Conservation (phyloP, 1,139 yeast genomes). For the Yamadazyma aaseri region DNA sequence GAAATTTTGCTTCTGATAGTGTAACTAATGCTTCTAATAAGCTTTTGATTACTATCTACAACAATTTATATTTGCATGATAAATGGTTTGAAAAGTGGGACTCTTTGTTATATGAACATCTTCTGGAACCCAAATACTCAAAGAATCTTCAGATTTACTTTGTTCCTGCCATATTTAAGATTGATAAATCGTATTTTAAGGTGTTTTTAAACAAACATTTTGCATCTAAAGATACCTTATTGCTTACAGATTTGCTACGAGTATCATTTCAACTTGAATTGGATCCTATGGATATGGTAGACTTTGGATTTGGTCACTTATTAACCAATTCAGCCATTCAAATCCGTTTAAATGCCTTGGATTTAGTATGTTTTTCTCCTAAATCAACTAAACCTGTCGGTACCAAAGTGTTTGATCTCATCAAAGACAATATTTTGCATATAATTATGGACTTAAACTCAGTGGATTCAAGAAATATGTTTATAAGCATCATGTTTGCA, state of each 20-base stretch:
- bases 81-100: constrained; percentile 59
- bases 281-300: background rate
- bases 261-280: constrained; percentile 63
- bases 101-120: constrained; percentile 31
- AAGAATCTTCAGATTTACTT: constrained; percentile 58
- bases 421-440: constrained; percentile 6
- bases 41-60: constrained; percentile 49
- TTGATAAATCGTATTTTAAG: constrained; percentile 31
- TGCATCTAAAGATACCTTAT: background rate
- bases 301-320: constrained; percentile 1
- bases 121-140: constrained; percentile 31
- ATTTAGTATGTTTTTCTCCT: constrained; percentile 58
- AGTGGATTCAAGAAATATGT: constrained; percentile 65
- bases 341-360: constrained; percentile 58
- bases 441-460: constrained; percentile 47
- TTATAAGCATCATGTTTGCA: constrained; percentile 57
- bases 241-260: constrained; percentile 55
- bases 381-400: constrained; percentile 61
- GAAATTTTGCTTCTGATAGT: constrained; percentile 35
- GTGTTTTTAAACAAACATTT: constrained; percentile 30
- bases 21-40: constrained; percentile 70
- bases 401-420: constrained; percentile 36
- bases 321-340: constrained; percentile 9
- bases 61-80: constrained; percentile 21
- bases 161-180: constrained; percentile 59